Percentiles rank a stretch among this genome's conserved stretches.
These are phyloP conservation scores for Penicillium hesseltinei DNA, from an alignment of 2,329 filamentous ascomycete species.

Conservation along the genomic window DNA sequence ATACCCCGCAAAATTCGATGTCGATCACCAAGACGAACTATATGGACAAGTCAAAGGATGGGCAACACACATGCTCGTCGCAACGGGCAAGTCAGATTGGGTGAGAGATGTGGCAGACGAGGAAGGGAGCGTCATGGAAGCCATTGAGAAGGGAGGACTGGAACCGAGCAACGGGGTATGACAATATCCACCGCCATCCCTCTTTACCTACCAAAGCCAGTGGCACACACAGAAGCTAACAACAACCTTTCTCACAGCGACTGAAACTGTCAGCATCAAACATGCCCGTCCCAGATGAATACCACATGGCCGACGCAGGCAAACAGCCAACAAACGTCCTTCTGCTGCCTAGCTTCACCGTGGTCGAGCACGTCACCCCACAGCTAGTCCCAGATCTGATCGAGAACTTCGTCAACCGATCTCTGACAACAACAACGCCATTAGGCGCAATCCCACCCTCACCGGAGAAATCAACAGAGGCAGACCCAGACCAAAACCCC, in stretches of 20 bases:
- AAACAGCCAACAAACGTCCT: conserved; percentile 72
- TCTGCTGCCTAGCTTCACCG: conserved; percentile 78
- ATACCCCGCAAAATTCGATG: conserved; percentile 70
- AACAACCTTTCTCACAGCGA: conserved; percentile 50
- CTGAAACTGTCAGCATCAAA: conserved; percentile 92
- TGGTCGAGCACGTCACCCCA: conserved; percentile 81
- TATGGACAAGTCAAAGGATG: conserved; percentile 85
- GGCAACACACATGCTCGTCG: conserved; percentile 85
- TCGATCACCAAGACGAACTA: conserved; percentile 74
- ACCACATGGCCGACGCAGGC: conserved; percentile 57
- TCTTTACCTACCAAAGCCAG: background rate
- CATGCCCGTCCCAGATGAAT: conserved; percentile 71
- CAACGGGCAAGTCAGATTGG: conserved; percentile 96
- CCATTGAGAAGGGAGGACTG: conserved; percentile 54
- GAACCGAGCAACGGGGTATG: conserved; percentile 45
- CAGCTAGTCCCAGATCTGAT: conserved; percentile 70
- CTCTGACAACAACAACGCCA: conserved; percentile 70
- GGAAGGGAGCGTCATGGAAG: conserved; percentile 79
- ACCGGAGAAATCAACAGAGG: background rate
- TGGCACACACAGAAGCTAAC: conserved; percentile 5
- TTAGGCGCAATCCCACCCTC: conserved; percentile 46
- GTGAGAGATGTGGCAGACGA: conserved; percentile 84
- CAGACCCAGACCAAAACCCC: conserved; percentile 24
- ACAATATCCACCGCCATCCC: background rate
- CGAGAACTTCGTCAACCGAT: conserved; percentile 64